Conservation (phyloP, 306 rosid genomes). For the Cyclanthera cordifolia region DNA sequence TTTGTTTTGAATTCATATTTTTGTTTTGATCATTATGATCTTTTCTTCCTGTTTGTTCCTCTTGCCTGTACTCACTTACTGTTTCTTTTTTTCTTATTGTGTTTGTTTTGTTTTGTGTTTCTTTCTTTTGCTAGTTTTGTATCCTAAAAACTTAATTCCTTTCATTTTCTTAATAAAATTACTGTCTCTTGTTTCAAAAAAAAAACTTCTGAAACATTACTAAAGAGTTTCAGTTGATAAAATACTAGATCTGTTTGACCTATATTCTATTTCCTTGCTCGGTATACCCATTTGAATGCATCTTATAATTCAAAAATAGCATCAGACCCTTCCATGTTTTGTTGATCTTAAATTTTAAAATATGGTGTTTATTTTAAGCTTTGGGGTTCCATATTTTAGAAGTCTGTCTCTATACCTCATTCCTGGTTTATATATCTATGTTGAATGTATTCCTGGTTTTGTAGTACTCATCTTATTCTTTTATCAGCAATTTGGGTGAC, state of each 20-base stretch:
- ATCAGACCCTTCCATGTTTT: background rate
- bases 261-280: background rate
- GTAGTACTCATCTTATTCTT: conserved; percentile 13
- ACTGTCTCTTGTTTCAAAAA: too few relatives aligned
- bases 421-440: too few relatives aligned
- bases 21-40: too few relatives aligned
- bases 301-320: background rate
- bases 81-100: too few relatives aligned
- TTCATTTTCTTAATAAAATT: too few relatives aligned
- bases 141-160: too few relatives aligned
- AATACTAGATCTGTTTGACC: background rate
- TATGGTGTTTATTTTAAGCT: background rate
- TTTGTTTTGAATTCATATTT: too few relatives aligned
- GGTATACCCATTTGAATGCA: background rate
- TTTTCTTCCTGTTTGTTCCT: too few relatives aligned
- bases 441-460: too few relatives aligned
- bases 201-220: background rate
- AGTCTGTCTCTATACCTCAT: background rate
- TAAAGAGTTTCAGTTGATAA: background rate
- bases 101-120: too few relatives aligned
- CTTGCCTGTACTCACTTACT: too few relatives aligned
- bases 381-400: background rate
- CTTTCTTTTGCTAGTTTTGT: too few relatives aligned
- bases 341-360: background rate
- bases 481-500: conserved; percentile 73